phyloP scores from a whole-genome alignment of 345 rosid genomes.

The Moricandia moricandioides region DNA sequence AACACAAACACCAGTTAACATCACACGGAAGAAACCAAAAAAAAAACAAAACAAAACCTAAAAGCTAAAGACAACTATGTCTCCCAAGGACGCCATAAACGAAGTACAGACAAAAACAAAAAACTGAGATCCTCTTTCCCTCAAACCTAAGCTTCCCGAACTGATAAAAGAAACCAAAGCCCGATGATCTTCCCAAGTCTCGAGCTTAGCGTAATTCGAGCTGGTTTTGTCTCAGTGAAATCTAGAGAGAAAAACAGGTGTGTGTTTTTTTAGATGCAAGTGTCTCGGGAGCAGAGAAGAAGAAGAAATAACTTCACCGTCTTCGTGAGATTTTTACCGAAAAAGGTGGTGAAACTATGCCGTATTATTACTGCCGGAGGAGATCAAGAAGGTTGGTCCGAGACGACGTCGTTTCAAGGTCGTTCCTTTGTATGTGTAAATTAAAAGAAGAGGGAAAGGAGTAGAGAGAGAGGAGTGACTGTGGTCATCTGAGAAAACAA shows the following conservation, averaged over 20 bases:
- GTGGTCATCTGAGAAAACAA: slow-evolving; percentile 35
- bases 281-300: slow-evolving; percentile 29
- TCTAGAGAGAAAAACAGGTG: slow-evolving; percentile 36
- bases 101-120: slow-evolving; percentile 7
- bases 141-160: slow-evolving; percentile 15
- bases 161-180: neutral
- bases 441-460: slow-evolving; percentile 3
- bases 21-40: slow-evolving; percentile 33
- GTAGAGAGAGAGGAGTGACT: slow-evolving; percentile 22
- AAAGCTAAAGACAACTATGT: slow-evolving; percentile 11
- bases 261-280: slow-evolving; percentile 21
- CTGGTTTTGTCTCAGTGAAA: slow-evolving; percentile 11
- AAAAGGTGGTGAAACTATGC: slow-evolving; percentile 34
- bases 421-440: neutral
- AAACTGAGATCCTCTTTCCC: slow-evolving; percentile 42
- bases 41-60: slow-evolving; percentile 9
- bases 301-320: slow-evolving; percentile 10
- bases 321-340: neutral
- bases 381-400: slow-evolving; percentile 3
- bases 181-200: slow-evolving; percentile 31
- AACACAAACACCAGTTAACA: slow-evolving; percentile 41
- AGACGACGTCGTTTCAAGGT: slow-evolving; percentile 40
- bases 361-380: slow-evolving; percentile 27
- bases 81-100: slow-evolving; percentile 18
- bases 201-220: slow-evolving; percentile 21